These are phyloP conservation scores for Lumnitzera littorea DNA, from an alignment of 345 rosid species.

Conservation along the genomic window DNA sequence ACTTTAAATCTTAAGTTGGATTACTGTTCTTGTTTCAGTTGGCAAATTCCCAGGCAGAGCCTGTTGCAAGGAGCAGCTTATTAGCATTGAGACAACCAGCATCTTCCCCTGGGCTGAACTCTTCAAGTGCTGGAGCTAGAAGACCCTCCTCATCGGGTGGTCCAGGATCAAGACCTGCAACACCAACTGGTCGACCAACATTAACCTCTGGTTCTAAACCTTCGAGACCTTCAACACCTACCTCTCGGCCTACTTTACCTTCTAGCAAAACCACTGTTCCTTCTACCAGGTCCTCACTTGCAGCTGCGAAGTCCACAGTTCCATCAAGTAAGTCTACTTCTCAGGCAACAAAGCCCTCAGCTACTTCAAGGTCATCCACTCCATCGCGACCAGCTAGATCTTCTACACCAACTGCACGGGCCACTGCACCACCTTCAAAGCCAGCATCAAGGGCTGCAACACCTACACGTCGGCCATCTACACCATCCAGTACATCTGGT, in stretches of 20 bases:
- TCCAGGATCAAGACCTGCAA: slow-evolving; percentile 86
- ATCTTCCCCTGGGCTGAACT: slow-evolving; percentile 68
- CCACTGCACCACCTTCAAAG: slow-evolving; percentile 63
- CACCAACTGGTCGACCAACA: slow-evolving; percentile 76
- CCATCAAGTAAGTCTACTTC: slow-evolving; percentile 32
- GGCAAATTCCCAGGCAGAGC: slow-evolving; percentile 61
- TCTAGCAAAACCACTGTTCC: slow-evolving; percentile 43
- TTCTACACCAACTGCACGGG: slow-evolving; percentile 78
- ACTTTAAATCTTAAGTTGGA: neutral
- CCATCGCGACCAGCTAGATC: slow-evolving; percentile 87
- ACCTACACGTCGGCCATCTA: slow-evolving; percentile 75
- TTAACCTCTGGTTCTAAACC: slow-evolving; percentile 48
- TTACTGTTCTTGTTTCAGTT: slow-evolving; percentile 39
- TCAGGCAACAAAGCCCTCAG: slow-evolving; percentile 37
- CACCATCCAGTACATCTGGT: slow-evolving; percentile 43
- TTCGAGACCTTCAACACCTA: slow-evolving; percentile 78
- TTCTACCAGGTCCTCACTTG: slow-evolving; percentile 21
- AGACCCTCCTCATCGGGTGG: slow-evolving; percentile 97
- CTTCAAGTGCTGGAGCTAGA: slow-evolving; percentile 50
- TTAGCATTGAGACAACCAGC: slow-evolving; percentile 47
- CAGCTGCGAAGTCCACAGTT: slow-evolving; percentile 32
- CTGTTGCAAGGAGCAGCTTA: slow-evolving; percentile 46
- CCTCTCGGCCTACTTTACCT: slow-evolving; percentile 62
- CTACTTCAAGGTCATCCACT: slow-evolving; percentile 73
- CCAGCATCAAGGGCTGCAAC: slow-evolving; percentile 70